These are phyloP conservation scores for Bacterosira constricta DNA, from an alignment of 108 stramenopile genomes.

Conservation along the genomic window DNA sequence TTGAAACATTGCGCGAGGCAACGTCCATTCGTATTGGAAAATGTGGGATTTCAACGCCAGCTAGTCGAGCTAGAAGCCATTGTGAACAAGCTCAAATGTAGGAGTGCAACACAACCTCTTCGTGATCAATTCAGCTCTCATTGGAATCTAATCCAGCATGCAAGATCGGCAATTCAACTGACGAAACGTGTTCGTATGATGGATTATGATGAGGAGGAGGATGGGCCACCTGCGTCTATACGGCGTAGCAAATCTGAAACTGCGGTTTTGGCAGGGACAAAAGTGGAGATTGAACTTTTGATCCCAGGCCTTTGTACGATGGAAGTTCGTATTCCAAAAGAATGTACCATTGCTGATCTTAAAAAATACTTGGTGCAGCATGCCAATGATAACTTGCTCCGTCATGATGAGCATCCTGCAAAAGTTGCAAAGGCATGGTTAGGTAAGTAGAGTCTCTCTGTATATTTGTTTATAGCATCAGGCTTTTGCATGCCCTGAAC, in stretches of 20 bases:
- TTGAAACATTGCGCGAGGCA: constrained; percentile 47
- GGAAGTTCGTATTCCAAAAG: constrained; percentile 65
- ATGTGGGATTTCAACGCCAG: constrained; percentile 76
- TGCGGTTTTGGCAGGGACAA: constrained; percentile 19
- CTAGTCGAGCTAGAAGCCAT: constrained; percentile 68
- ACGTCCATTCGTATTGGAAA: constrained; percentile 74
- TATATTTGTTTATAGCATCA: too few species aligned
- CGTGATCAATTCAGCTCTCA: constrained; percentile 21
- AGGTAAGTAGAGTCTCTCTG: too few species aligned
- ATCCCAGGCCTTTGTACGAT: constrained; percentile 79
- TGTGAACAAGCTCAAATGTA: constrained; percentile 34
- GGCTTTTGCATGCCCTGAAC: too few species aligned
- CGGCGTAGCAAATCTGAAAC: constrained; percentile 30
- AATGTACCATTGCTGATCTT: constrained; percentile 58
- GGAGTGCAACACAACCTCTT: not conserved
- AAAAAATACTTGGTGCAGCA: constrained; percentile 60
- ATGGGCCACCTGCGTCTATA: not conserved
- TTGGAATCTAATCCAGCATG: constrained; percentile 32
- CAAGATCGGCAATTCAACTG: constrained; percentile 10
- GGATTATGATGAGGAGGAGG: constrained; percentile 7
- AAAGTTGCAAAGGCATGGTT: constrained; percentile 75
- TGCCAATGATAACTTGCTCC: constrained; percentile 60
- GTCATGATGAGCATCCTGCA: constrained; percentile 36
- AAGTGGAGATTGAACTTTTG: constrained; percentile 75
- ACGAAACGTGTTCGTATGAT: constrained; percentile 36